A percentile compares a stretch with the other conserved stretches of the same genome.
phyloP scores from a whole-genome alignment of 768 basidiomycete genomes.

The Russula sp. region DNA sequence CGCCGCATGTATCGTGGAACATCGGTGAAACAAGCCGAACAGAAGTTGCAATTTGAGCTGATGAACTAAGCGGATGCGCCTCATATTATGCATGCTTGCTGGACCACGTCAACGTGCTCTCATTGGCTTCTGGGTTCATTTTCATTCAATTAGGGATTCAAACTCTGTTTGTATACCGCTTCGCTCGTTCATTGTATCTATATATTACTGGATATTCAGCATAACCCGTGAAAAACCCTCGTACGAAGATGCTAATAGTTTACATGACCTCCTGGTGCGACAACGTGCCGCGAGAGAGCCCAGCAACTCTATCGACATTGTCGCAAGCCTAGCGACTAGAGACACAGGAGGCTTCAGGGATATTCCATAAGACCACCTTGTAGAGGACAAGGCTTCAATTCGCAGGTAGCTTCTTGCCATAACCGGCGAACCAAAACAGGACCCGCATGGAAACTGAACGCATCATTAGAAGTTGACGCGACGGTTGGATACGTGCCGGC shows the following conservation, averaged over 20 bases:
- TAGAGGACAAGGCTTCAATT: not conserved
- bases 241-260: not conserved
- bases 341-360: not conserved
- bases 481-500: constrained; percentile 1
- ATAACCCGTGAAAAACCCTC: not conserved
- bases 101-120: not conserved
- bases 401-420: not conserved
- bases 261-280: not conserved
- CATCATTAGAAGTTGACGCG: not conserved
- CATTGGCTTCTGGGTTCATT: not conserved
- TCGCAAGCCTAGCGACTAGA: not conserved
- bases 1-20: constrained; percentile 22
- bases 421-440: not conserved
- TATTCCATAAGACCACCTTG: not conserved
- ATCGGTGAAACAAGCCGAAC: constrained; percentile 23
- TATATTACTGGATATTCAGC: constrained; percentile 14
- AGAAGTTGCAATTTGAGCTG: constrained; percentile 24
- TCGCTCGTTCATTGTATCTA: constrained; percentile 19
- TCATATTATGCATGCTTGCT: constrained; percentile 2
- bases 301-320: not conserved
- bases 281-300: not conserved
- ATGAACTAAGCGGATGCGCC: constrained; percentile 18
- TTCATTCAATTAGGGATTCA: not conserved
- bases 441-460: not conserved
- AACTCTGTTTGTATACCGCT: constrained; percentile 5